These are phyloP conservation scores for Neonectria magnoliae DNA, from an alignment of 2,329 filamentous ascomycete species.

Conservation along the genomic window DNA sequence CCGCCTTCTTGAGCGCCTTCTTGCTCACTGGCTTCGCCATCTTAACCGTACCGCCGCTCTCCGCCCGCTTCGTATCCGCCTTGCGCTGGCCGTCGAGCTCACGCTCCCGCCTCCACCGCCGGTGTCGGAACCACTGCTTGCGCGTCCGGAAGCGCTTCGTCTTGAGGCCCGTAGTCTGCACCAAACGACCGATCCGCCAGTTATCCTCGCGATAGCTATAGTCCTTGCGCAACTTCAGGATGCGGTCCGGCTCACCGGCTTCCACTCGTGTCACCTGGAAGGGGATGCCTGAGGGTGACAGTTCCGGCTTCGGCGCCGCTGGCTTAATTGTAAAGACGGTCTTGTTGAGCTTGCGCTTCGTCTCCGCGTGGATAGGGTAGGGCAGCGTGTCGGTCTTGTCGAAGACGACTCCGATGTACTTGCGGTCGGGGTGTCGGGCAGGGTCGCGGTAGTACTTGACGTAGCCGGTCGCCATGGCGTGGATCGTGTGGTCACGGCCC, in stretches of 20 bases:
- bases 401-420: constrained; percentile 95
- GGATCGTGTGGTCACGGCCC: constrained; percentile 96
- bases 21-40: constrained; percentile 48
- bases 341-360: constrained; percentile 81
- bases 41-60: constrained; percentile 45
- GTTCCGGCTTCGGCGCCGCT: constrained; percentile 47
- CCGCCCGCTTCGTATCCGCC: constrained; percentile 48
- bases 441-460: constrained; percentile 98
- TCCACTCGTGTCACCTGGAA: constrained; percentile 56
- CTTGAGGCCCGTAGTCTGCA: constrained; percentile 60
- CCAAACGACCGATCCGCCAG: constrained; percentile 66
- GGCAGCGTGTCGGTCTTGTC: constrained; percentile 84
- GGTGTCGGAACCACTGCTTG: constrained; percentile 58
- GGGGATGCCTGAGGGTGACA: constrained; percentile 63
- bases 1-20: constrained; percentile 51
- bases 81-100: constrained; percentile 54
- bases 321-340: constrained; percentile 61
- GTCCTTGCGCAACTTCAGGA: constrained; percentile 61
- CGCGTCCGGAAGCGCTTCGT: constrained; percentile 62
- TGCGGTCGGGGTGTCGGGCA: constrained; percentile 79
- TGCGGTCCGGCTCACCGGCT: constrained; percentile 55
- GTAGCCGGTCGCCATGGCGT: constrained; percentile 84
- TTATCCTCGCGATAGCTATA: constrained; percentile 71
- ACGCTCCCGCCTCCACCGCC: constrained; percentile 55
- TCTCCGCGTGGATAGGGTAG: constrained; percentile 76